Conservation (phyloP, 495 filamentous ascomycete species). For the Aspergillus sclerotiicarbonarius region DNA sequence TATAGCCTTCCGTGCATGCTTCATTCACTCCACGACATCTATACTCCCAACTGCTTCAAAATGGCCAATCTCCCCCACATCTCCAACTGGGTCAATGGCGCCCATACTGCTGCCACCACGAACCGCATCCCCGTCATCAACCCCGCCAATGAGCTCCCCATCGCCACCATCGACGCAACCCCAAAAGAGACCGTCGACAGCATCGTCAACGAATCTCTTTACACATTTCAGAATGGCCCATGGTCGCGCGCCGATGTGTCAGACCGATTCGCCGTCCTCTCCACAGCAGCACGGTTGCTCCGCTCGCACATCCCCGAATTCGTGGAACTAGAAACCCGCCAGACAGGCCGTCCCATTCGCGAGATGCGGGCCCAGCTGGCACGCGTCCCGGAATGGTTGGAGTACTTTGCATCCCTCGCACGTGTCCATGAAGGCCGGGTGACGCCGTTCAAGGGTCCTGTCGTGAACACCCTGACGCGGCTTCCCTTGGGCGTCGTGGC, state of each 20-base stretch:
- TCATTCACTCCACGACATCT: background rate
- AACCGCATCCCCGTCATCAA: constrained; percentile 23
- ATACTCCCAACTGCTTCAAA: background rate
- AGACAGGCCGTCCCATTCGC: constrained; percentile 61
- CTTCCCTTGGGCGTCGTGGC: constrained; percentile 61
- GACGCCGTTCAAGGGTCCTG: constrained; percentile 56
- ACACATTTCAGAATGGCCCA: constrained; percentile 50
- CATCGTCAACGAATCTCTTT: constrained; percentile 46
- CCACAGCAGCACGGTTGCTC: constrained; percentile 53
- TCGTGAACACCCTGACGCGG: constrained; percentile 61
- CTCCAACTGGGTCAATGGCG: constrained; percentile 31
- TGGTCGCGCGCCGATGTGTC: constrained; percentile 58
- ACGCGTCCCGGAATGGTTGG: constrained; percentile 61
- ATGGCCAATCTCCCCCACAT: constrained; percentile 20
- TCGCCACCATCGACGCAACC: constrained; percentile 50
- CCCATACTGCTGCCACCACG: constrained; percentile 15
- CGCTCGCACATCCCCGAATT: constrained; percentile 47
- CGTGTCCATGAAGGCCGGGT: constrained; percentile 60
- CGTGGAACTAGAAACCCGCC: constrained; percentile 55
- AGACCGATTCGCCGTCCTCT: constrained; percentile 54
- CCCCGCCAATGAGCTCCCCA: constrained; percentile 18
- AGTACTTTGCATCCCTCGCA: constrained; percentile 60
- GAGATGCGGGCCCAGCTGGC: constrained; percentile 66
- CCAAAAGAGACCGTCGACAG: constrained; percentile 44
- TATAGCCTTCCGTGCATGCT: background rate